Percentiles rank a stretch among this genome's conserved stretches.
Evolutionary conservation across 2,329 filamentous ascomycete species (phyloP).

Genomic region (Aspergillus candidus): DNA sequence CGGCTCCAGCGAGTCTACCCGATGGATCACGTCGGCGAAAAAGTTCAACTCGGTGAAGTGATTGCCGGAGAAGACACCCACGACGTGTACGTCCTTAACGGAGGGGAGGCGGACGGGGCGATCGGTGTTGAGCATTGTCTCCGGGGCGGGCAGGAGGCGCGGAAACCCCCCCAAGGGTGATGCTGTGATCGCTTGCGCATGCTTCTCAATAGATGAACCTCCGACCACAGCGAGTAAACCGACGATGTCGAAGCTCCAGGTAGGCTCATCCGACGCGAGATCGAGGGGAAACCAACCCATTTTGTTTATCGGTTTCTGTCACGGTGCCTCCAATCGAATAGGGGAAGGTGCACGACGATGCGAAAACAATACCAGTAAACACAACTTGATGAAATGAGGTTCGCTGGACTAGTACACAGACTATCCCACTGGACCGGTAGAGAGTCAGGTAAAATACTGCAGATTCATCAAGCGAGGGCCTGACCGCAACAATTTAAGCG

Average conservation of each 20-base stretch:
- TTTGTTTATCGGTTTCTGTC: neutral
- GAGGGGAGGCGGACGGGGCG: conserved; percentile 53
- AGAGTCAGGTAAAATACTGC: no score
- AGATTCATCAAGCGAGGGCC: no score
- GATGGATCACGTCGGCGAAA: conserved; percentile 57
- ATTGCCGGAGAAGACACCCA: conserved; percentile 53
- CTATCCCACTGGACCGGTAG: no score
- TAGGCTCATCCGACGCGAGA: neutral
- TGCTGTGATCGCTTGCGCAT: conserved; percentile 55
- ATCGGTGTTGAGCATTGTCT: conserved; percentile 52
- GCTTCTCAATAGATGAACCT: conserved; percentile 53
- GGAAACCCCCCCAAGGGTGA: conserved; percentile 53
- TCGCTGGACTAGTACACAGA: no score
- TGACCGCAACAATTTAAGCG: no score
- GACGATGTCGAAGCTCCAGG: conserved; percentile 55
- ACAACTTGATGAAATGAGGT: no score
- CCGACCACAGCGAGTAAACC: conserved; percentile 58
- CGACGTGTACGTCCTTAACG: conserved; percentile 46
- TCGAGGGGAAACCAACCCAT: conserved; percentile 6
- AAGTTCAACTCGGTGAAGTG: conserved; percentile 52
- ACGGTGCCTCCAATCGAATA: no score
- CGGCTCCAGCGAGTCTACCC: conserved; percentile 15
- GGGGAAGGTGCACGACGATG: neutral
- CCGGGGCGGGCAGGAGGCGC: conserved; percentile 56
- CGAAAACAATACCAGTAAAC: neutral